Conservation (phyloP, 352 stramenopile genomes). For the Globisporangium spinosum region DNA sequence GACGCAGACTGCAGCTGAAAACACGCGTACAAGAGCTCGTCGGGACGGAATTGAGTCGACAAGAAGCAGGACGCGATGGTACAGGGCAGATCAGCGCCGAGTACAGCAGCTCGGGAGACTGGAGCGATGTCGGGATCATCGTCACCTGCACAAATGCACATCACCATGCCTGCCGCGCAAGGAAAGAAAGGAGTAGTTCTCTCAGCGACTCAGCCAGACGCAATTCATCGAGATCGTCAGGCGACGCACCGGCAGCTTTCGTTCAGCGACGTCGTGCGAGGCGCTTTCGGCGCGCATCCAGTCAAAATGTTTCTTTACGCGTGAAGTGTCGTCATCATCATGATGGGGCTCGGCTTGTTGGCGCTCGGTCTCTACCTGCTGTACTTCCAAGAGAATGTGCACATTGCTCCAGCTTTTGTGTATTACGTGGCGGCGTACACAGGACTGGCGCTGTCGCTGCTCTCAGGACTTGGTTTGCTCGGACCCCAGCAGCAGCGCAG, state of each 20-base stretch:
- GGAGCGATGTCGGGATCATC: not conserved
- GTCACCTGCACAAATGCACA: slow-evolving; percentile 3
- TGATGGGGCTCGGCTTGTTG: slow-evolving; percentile 43
- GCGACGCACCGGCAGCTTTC: slow-evolving; percentile 28
- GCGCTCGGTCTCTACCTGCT: slow-evolving; percentile 56
- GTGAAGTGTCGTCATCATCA: slow-evolving; percentile 49
- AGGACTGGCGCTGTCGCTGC: slow-evolving; percentile 36
- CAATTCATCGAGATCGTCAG: slow-evolving; percentile 31
- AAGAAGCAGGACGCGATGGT: not conserved
- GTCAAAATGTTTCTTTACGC: slow-evolving; percentile 50
- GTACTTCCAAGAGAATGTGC: slow-evolving; percentile 57
- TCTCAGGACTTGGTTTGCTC: slow-evolving; percentile 41
- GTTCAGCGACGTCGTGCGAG: slow-evolving; percentile 36
- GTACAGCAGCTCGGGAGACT: not conserved
- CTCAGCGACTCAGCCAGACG: slow-evolving; percentile 22
- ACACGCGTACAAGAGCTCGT: not conserved
- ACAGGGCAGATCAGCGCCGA: not conserved
- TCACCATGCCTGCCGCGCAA: not conserved
- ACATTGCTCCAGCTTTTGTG: slow-evolving; percentile 41
- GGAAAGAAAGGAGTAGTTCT: slow-evolving; percentile 5
- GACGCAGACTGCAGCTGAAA: not conserved
- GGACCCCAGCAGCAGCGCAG: slow-evolving; percentile 48
- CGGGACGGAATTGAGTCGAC: not conserved
- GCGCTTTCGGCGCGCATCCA: slow-evolving; percentile 23
- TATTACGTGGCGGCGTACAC: slow-evolving; percentile 55